phyloP scores from a whole-genome alignment of 2,329 filamentous ascomycete species.

The Calonectria hawksworthii region DNA sequence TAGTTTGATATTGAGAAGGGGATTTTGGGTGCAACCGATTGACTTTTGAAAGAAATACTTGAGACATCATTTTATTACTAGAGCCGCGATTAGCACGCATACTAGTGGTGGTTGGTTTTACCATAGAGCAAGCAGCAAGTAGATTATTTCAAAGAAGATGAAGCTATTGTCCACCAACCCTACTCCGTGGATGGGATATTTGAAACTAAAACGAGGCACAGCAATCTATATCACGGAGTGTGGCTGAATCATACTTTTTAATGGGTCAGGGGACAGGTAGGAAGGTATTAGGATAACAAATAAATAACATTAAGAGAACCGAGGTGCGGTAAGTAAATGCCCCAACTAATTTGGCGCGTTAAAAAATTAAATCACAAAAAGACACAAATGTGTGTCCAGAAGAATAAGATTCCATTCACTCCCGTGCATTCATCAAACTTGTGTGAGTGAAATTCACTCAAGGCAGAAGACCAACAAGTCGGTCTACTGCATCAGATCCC shows the following conservation, averaged over 20 bases:
- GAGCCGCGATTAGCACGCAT: not conserved
- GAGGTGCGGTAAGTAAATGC: not conserved
- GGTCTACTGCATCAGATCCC: not conserved
- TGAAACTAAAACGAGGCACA: not conserved
- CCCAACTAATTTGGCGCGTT: not conserved
- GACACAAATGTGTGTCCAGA: not conserved
- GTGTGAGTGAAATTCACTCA: not conserved
- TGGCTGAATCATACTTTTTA: not conserved
- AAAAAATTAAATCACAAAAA: conserved; percentile 1
- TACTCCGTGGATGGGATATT: not conserved
- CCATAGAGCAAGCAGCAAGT: not conserved
- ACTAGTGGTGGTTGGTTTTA: not conserved
- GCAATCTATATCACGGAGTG: not conserved
- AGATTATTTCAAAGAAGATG: not conserved
- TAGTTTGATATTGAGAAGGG: not conserved
- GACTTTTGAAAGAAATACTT: not conserved
- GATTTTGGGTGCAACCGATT: conserved; percentile 1
- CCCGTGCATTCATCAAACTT: not conserved
- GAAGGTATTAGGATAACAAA: not conserved
- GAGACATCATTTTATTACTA: not conserved
- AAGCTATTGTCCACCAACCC: not conserved
- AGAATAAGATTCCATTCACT: not conserved
- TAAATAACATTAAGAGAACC: conserved; percentile 5
- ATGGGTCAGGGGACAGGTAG: not conserved
- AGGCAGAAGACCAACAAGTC: not conserved